Evolutionary conservation across 177 flowering plant species (phyloP).

Genomic region (Telopea speciosissima): DNA sequence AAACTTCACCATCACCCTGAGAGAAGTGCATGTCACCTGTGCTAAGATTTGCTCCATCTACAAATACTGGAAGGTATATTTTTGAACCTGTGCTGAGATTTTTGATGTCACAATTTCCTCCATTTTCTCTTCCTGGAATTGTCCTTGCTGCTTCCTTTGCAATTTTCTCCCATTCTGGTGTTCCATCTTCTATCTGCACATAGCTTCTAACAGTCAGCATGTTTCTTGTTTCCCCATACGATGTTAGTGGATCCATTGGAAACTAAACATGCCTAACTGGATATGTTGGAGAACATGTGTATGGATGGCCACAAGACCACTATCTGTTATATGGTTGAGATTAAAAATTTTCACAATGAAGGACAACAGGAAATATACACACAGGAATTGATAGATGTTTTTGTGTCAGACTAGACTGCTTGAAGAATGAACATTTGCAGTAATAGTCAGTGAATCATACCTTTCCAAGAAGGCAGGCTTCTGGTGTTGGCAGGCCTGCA

Average conservation of each 20-base stretch:
- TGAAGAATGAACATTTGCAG: not conserved
- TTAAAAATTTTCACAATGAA: not conserved
- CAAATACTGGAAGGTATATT: slow-evolving; percentile 80
- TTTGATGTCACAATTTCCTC: slow-evolving; percentile 95
- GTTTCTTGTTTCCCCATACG: not conserved
- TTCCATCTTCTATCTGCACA: slow-evolving; percentile 54
- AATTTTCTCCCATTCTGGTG: slow-evolving; percentile 76
- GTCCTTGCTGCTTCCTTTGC: slow-evolving; percentile 90
- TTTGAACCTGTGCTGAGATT: slow-evolving; percentile 92
- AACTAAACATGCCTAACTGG: not conserved
- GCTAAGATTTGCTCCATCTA: slow-evolving; percentile 87
- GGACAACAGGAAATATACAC: not conserved
- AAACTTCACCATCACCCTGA: slow-evolving; percentile 95
- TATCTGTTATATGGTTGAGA: not conserved
- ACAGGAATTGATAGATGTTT: not conserved
- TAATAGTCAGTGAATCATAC: slow-evolving; percentile 22
- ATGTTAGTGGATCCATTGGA: not conserved
- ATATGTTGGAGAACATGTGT: not conserved
- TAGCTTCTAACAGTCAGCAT: slow-evolving; percentile 4
- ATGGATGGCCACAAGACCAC: not conserved
- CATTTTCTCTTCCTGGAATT: slow-evolving; percentile 94
- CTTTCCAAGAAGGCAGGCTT: slow-evolving; percentile 79
- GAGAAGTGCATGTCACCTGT: slow-evolving; percentile 98
- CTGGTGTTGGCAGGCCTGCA: slow-evolving; percentile 77
- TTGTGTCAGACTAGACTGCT: not conserved